Percentiles rank a stretch among this genome's conserved stretches.
Evolutionary conservation across 2,329 filamentous ascomycete species (phyloP).

Genomic region (Fusarium austroafricanum): DNA sequence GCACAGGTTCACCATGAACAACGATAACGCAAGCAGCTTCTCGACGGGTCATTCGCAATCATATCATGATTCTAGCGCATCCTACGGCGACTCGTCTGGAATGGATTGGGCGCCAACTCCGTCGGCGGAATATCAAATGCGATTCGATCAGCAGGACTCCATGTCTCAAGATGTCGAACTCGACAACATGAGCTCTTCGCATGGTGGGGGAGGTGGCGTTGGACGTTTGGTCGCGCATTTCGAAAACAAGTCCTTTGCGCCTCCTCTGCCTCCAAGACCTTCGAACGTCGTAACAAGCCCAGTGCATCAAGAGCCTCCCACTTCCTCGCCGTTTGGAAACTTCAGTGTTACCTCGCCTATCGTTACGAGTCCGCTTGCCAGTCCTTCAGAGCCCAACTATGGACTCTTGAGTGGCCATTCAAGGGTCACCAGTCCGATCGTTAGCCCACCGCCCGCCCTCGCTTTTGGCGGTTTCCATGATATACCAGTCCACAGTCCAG

Average conservation of each 20-base stretch:
- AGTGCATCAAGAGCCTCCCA: constrained; percentile 42
- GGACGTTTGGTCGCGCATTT: constrained; percentile 56
- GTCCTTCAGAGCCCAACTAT: constrained; percentile 50
- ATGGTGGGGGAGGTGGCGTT: constrained; percentile 48
- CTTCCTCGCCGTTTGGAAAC: constrained; percentile 49
- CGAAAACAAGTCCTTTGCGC: constrained; percentile 54
- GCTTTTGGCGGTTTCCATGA: constrained; percentile 51
- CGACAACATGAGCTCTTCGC: constrained; percentile 41
- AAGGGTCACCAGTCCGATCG: constrained; percentile 50
- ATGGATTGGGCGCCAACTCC: constrained; percentile 56
- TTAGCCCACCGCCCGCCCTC: constrained; percentile 47
- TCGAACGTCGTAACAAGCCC: constrained; percentile 46
- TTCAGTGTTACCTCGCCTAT: constrained; percentile 47
- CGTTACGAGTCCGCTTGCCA: constrained; percentile 50
- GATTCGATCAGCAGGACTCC: constrained; percentile 44
- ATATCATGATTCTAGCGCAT: constrained; percentile 43
- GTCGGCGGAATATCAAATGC: constrained; percentile 44
- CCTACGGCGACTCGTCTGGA: constrained; percentile 44
- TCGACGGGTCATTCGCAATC: constrained; percentile 42
- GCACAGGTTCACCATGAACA: constrained; percentile 47
- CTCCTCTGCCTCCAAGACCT: constrained; percentile 52
- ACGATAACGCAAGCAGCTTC: constrained; percentile 38
- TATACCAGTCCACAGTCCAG: constrained; percentile 46
- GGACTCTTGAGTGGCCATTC: constrained; percentile 47
- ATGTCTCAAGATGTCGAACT: constrained; percentile 46